Conservation (phyloP, 2,329 filamentous ascomycete genomes). For the Exophiala mesophila region DNA sequence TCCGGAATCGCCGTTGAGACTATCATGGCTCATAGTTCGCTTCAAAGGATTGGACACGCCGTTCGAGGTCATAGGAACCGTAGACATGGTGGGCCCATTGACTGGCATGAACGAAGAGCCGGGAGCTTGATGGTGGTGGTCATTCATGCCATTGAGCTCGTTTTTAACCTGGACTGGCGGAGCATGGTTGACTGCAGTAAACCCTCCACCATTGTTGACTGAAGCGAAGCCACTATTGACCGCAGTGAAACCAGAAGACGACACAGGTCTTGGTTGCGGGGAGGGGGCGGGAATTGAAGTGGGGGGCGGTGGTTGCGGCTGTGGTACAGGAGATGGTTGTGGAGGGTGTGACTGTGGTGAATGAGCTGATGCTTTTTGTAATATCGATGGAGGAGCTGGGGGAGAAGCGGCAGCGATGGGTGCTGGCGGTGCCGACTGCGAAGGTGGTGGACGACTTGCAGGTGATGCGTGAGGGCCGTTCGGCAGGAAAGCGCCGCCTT, state of each 20-base stretch:
- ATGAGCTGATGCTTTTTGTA: conserved; percentile 8
- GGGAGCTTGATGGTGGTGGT: conserved; percentile 56
- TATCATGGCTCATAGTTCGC: conserved; percentile 64
- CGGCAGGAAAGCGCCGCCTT: conserved; percentile 82
- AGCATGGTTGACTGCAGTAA: conserved; percentile 38
- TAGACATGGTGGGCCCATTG: conserved; percentile 41
- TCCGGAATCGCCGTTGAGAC: conserved; percentile 33
- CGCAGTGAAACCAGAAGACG: conserved; percentile 59
- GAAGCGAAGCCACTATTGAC: conserved; percentile 64
- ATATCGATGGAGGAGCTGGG: conserved; percentile 5
- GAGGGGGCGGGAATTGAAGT: conserved; percentile 30
- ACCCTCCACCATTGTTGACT: conserved; percentile 50
- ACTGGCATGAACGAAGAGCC: conserved; percentile 49
- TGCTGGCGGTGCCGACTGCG: conserved; percentile 43
- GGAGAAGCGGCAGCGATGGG: conserved; percentile 40
- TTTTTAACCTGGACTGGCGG: conserved; percentile 40
- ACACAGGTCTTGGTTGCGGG: conserved; percentile 36
- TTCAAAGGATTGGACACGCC: conserved; percentile 57
- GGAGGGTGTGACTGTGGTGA: conserved; percentile 19
- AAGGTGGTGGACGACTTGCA: conserved; percentile 49
- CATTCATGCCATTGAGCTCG: conserved; percentile 46
- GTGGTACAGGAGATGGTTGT: conserved; percentile 30
- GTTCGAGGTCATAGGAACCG: conserved; percentile 16
- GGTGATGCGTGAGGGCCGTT: conserved; percentile 67
- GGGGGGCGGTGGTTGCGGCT: conserved; percentile 32